Conservation (phyloP, 169 alveolate species). For the Babesia gibsoni region DNA sequence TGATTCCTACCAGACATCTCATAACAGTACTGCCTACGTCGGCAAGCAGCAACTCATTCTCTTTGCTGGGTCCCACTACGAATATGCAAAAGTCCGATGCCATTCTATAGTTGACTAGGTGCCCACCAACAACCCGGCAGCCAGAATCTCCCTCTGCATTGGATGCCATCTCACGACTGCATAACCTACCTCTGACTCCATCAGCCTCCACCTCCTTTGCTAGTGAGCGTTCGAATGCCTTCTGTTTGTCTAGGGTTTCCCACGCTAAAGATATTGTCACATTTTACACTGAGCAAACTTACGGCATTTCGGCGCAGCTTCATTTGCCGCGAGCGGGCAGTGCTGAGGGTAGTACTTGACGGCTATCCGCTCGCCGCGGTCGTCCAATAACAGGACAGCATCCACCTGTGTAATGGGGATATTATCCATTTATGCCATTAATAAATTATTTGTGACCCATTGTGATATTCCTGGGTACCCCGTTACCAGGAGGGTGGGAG, state of each 20-base stretch:
- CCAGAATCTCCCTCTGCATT: slow-evolving; percentile 49
- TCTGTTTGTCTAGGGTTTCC: slow-evolving; percentile 16
- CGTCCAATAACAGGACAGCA: slow-evolving; percentile 66
- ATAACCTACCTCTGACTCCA: slow-evolving; percentile 35
- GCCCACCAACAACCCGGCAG: slow-evolving; percentile 48
- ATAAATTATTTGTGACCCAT: background rate
- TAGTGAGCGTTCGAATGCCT: slow-evolving; percentile 12
- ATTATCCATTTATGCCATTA: slow-evolving; percentile 47
- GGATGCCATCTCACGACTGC: no score
- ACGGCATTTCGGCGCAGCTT: background rate
- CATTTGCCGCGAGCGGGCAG: background rate
- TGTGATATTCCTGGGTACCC: background rate
- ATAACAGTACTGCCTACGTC: slow-evolving; percentile 64
- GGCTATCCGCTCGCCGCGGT: slow-evolving; percentile 71
- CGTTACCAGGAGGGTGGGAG: background rate
- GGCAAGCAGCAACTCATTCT: slow-evolving; percentile 66
- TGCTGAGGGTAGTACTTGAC: slow-evolving; percentile 67
- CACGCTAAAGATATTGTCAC: slow-evolving; percentile 6
- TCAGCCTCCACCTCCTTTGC: slow-evolving; percentile 29
- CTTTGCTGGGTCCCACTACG: slow-evolving; percentile 65
- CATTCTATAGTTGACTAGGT: slow-evolving; percentile 34
- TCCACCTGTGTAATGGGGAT: slow-evolving; percentile 69
- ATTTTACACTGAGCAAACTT: background rate
- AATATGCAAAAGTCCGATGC: slow-evolving; percentile 42
- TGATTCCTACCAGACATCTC: slow-evolving; percentile 49